Evolutionary conservation across 2,329 filamentous ascomycete genomes (phyloP).

Genomic region (Rhinocladiella similis): DNA sequence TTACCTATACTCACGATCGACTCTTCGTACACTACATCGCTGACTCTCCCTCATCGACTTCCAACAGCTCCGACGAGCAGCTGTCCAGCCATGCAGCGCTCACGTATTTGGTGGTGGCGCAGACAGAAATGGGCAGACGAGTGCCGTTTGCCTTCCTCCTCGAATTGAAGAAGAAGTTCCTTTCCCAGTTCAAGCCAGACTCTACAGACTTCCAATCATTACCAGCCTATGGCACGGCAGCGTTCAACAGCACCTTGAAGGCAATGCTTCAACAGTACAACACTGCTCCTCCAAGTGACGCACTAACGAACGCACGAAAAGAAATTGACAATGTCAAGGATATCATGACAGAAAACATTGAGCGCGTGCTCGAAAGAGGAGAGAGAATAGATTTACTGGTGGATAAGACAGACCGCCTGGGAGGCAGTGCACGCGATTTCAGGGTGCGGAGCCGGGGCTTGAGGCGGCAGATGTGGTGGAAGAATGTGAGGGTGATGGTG

Average conservation of each 20-base stretch:
- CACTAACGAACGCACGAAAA: constrained; percentile 75
- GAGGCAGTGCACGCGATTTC: constrained; percentile 87
- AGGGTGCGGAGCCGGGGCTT: constrained; percentile 81
- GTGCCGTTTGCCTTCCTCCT: constrained; percentile 91
- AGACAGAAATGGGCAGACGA: constrained; percentile 76
- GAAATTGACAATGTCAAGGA: constrained; percentile 92
- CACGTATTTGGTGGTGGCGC: constrained; percentile 88
- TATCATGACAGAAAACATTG: constrained; percentile 96
- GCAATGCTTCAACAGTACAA: constrained; percentile 81
- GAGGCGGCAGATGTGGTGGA: constrained; percentile 98
- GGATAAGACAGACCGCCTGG: constrained; percentile 92
- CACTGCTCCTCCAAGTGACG: constrained; percentile 75
- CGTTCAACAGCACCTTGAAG: constrained; percentile 80
- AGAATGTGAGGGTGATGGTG: constrained; percentile 94
- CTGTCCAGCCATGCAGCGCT: constrained; percentile 62
- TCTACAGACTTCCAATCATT: constrained; percentile 72
- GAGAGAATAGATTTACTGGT: constrained; percentile 92
- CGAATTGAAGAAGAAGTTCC: constrained; percentile 86
- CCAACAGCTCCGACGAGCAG: constrained; percentile 31
- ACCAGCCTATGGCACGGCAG: constrained; percentile 85
- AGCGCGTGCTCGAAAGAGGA: constrained; percentile 81
- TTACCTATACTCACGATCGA: constrained; percentile 89
- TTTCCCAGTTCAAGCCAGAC: constrained; percentile 65
- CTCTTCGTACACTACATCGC: constrained; percentile 96
- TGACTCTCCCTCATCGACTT: constrained; percentile 71